Evolutionary conservation across 2,329 filamentous ascomycete species (phyloP).

Genomic region (Fusarium mundagurra): DNA sequence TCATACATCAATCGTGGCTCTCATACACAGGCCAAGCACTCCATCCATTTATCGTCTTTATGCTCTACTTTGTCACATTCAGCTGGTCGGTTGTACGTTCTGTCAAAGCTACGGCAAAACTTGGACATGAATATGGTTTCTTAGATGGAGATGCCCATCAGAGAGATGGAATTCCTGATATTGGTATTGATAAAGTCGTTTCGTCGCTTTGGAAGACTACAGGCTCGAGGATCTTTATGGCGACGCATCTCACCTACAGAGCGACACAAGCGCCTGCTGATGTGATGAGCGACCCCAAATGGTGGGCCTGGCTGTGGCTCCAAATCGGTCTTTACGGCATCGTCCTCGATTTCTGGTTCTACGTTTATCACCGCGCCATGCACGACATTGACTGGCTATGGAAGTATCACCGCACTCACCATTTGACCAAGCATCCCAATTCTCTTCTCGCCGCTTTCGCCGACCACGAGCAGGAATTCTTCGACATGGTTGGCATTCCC

Average conservation of each 20-base stretch:
- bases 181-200: slow-evolving; percentile 25
- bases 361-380: slow-evolving; percentile 29
- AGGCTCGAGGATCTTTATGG: not conserved
- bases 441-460: slow-evolving; percentile 20
- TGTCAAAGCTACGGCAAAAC: not conserved
- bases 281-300: not conserved
- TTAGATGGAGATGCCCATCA: slow-evolving; percentile 19
- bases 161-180: slow-evolving; percentile 19
- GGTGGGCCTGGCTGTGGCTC: slow-evolving; percentile 9
- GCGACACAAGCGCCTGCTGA: slow-evolving; percentile 4
- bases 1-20: not conserved
- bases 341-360: slow-evolving; percentile 31
- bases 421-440: slow-evolving; percentile 27
- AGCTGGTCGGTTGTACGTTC: not conserved
- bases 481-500: slow-evolving; percentile 26
- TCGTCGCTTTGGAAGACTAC: slow-evolving; percentile 11
- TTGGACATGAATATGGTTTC: slow-evolving; percentile 9
- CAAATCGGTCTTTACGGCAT: slow-evolving; percentile 27
- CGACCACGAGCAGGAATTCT: slow-evolving; percentile 32
- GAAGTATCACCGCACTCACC: slow-evolving; percentile 30
- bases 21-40: not conserved
- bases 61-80: not conserved
- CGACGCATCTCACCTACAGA: not conserved
- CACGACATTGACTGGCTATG: slow-evolving; percentile 25
- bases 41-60: not conserved